Conservation (phyloP, 352 stramenopile genomes). For the Pythium sukuiense region DNA sequence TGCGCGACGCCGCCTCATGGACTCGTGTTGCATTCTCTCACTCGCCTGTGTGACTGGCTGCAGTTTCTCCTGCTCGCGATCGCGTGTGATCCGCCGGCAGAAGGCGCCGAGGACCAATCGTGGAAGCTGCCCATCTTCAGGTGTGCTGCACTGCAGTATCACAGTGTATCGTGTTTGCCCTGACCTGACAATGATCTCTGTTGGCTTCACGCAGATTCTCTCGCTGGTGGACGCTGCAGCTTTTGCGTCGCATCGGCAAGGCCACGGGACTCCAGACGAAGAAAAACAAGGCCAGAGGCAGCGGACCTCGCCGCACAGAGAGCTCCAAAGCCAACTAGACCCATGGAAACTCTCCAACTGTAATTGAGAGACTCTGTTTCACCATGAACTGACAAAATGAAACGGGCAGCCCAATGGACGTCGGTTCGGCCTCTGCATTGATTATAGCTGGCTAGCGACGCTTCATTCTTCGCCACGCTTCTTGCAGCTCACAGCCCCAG, state of each 20-base stretch:
- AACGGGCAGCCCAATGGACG: neutral
- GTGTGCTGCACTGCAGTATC: slow-evolving; percentile 27
- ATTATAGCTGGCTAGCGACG: neutral
- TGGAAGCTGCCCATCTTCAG: slow-evolving; percentile 76
- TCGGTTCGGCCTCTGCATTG: neutral
- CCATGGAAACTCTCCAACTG: too few relatives aligned
- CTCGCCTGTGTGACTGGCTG: neutral
- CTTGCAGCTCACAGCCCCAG: neutral
- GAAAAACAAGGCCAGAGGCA: slow-evolving; percentile 37
- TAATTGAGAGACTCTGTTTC: neutral
- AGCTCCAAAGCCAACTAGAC: slow-evolving; percentile 7
- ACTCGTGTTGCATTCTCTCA: slow-evolving; percentile 3
- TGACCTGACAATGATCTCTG: neutral
- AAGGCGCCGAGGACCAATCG: slow-evolving; percentile 36
- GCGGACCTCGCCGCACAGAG: neutral
- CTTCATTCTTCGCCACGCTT: neutral
- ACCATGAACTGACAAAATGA: neutral
- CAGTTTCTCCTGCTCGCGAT: slow-evolving; percentile 86
- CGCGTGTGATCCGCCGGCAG: slow-evolving; percentile 66
- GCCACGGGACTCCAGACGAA: slow-evolving; percentile 75
- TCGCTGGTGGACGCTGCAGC: slow-evolving; percentile 78
- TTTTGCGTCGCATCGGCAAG: slow-evolving; percentile 79
- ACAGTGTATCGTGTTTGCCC: too few relatives aligned
- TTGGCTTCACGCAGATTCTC: slow-evolving; percentile 50
- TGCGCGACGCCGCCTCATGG: neutral